Evolutionary conservation across 352 stramenopile genomes (phyloP), one percentile per base, ranked within the genome.

Genomic region (Pythium plurisporium): DNA sequence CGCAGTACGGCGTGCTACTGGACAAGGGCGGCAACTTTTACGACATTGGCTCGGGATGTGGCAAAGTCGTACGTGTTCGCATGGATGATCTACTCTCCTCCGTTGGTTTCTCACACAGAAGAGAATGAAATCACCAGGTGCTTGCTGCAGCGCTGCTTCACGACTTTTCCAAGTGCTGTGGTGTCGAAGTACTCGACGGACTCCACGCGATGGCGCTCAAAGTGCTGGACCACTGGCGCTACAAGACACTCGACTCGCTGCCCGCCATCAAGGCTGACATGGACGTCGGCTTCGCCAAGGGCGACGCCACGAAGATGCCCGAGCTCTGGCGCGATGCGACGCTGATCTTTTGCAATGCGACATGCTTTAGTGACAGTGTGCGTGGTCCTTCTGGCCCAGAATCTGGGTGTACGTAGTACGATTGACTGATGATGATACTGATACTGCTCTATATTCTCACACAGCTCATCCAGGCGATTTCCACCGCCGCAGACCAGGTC

Each of bases 21-120:
- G 77, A 87, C 43, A 74, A 74, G 52, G 73, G 77, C 41, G 77
- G 77, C 20, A 82, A 77, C 36, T 87, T 87, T 51, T 87, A 87
- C 61, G 77, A 87, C 37, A 76, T 87, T 19, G 77, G 77, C 40
- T 87, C 77, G 10, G 77, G 77, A 15, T 87, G 77, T 45, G 77
- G 77, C 56, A 87, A 87, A 87, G 77, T 86, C 55, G 77, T 87
- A 55, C 33, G 74, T 63, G 7, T 29, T 33, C 4, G 22, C 44
- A 10, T 2, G 14, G 0, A 9, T 38, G 27, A 2, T 23, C 25
- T 25, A 22, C 26, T 34, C 42, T 52, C 12, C 31, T 31, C 19
- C 25, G 34, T 34, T 4, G 25, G 19, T 55, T 15, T 17, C 9
- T 26, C n/a, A n/a, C n/a, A n/a, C n/a, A n/a, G n/a, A n/a, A n/a